phyloP scores from a whole-genome alignment of 805 yeast genomes.

The Metschnikowia orientalis region DNA sequence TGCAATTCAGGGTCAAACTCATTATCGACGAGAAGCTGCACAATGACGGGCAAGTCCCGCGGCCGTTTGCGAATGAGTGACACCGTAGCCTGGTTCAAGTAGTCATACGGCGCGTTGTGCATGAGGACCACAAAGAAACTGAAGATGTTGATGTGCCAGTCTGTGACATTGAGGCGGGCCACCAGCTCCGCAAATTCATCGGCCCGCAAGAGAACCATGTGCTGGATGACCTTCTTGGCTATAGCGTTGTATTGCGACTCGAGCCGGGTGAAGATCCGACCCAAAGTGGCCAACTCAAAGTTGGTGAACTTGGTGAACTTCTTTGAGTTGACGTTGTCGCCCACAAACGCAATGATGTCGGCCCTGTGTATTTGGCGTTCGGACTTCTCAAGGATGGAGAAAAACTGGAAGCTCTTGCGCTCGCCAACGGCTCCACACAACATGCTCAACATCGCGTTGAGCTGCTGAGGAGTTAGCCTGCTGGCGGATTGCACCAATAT shows the following conservation, averaged over 20 bases:
- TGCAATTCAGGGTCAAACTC: constrained; percentile 25
- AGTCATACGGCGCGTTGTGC: constrained; percentile 32
- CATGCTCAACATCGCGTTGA: constrained; percentile 15
- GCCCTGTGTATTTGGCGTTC: constrained; percentile 7
- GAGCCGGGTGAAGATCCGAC: constrained; percentile 20
- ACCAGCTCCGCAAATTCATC: constrained; percentile 25
- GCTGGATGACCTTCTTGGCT: constrained; percentile 34
- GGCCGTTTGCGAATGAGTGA: constrained; percentile 18
- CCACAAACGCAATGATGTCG: constrained; percentile 16
- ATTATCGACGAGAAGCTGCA: constrained; percentile 24
- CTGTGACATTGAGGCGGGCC: constrained; percentile 17
- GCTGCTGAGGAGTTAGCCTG: constrained; percentile 9
- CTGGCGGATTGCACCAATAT: constrained; percentile 7
- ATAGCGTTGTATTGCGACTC: constrained; percentile 21
- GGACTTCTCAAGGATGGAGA: constrained; percentile 16
- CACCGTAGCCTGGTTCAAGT: constrained; percentile 24
- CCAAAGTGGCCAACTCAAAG: constrained; percentile 19
- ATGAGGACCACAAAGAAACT: constrained; percentile 30
- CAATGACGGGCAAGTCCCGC: constrained; percentile 17
- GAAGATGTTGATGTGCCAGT: constrained; percentile 31
- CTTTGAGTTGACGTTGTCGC: constrained; percentile 18
- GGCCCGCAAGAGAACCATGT: constrained; percentile 25
- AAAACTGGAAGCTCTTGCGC: constrained; percentile 17
- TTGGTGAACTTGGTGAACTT: constrained; percentile 16
- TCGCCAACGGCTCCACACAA: constrained; percentile 18